Conservation (phyloP, 768 basidiomycete species). For the Guyanaporus albipodus region DNA sequence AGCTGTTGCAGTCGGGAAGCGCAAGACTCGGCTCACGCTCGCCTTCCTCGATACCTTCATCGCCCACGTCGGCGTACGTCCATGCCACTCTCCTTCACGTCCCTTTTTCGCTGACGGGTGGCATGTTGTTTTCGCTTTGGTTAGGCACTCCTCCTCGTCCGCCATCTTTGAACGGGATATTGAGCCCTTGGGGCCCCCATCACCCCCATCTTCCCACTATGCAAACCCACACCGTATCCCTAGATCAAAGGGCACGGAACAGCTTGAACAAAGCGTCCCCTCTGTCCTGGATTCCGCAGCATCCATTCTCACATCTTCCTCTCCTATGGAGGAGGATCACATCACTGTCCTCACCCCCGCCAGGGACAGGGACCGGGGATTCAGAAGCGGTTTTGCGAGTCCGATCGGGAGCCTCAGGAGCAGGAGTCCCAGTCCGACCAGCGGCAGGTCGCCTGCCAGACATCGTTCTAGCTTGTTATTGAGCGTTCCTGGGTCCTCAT, state of each 20-base stretch:
- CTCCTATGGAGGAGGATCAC: constrained; percentile 47
- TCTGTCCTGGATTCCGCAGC: constrained; percentile 85
- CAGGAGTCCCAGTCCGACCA: constrained; percentile 61
- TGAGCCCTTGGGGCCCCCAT: constrained; percentile 48
- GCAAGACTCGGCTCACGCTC: constrained; percentile 57
- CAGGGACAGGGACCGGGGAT: constrained; percentile 30
- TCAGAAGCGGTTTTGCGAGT: constrained; percentile 57
- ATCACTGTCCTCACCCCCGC: constrained; percentile 63
- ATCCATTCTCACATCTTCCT: constrained; percentile 52
- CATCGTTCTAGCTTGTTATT: constrained; percentile 45
- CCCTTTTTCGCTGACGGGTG: constrained; percentile 7
- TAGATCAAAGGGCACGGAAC: constrained; percentile 66
- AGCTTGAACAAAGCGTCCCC: constrained; percentile 76
- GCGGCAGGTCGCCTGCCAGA: constrained; percentile 32
- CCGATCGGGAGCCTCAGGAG: constrained; percentile 62
- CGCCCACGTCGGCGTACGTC: constrained; percentile 72
- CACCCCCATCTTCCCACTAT: constrained; percentile 37
- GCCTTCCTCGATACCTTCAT: constrained; percentile 73
- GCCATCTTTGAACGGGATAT: constrained; percentile 93
- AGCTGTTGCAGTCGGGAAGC: constrained; percentile 42
- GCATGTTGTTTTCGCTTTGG: not conserved
- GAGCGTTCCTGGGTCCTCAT: constrained; percentile 41
- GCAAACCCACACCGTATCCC: constrained; percentile 71
- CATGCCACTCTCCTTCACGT: constrained; percentile 6
- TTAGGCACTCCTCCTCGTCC: constrained; percentile 68